Conservation (phyloP, 2,329 filamentous ascomycete species). For the Apiospora arundinis region DNA sequence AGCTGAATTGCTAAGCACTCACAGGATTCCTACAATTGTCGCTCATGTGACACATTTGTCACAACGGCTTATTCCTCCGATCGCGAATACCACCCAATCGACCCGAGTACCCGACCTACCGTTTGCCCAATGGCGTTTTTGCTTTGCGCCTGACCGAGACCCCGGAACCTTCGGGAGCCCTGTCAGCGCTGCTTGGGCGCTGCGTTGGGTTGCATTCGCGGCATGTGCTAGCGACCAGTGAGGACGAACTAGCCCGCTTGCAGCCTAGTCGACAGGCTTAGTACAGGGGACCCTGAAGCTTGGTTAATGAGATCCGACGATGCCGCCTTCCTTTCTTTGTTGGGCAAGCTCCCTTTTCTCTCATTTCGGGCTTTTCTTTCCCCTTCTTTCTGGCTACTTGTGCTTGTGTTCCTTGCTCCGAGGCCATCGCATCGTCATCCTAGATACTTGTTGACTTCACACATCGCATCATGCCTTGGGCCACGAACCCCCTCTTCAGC, state of each 20-base stretch:
- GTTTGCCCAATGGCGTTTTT: not conserved
- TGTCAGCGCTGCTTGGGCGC: not conserved
- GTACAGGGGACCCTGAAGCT: conserved; percentile 14
- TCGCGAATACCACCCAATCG: not conserved
- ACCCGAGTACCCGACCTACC: not conserved
- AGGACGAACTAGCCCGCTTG: not conserved
- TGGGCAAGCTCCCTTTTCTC: not conserved
- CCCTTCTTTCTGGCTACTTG: not conserved
- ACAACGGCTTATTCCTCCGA: not conserved
- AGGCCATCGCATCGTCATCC: not conserved
- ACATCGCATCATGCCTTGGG: conserved; percentile 33
- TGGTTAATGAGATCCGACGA: conserved; percentile 18
- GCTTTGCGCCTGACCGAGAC: not conserved
- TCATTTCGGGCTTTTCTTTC: not conserved
- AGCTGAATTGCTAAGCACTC: not conserved
- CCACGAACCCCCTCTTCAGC: conserved; percentile 34
- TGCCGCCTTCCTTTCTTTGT: conserved; percentile 8
- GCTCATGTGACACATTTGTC: not conserved
- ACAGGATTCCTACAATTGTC: not conserved
- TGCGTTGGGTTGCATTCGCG: conserved; percentile 1
- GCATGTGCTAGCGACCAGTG: not conserved
- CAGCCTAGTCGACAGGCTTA: not conserved
- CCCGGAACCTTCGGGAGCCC: conserved; percentile 3
- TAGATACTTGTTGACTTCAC: not conserved
- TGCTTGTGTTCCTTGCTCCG: not conserved